These are phyloP conservation scores for Pachyrhizus erosus DNA, from an alignment of 306 rosid species.

Conservation along the genomic window DNA sequence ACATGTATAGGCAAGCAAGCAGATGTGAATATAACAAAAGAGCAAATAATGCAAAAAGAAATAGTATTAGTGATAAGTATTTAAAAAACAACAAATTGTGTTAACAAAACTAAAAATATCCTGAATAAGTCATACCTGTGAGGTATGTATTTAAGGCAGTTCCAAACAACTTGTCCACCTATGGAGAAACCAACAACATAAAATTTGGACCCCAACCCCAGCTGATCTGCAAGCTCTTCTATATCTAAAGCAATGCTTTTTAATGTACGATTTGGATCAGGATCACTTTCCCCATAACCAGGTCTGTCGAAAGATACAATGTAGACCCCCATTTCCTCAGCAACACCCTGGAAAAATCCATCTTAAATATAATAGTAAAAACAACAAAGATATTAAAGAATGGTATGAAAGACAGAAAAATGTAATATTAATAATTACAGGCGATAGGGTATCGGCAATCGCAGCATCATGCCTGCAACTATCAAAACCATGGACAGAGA, in stretches of 20 bases:
- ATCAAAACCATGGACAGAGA: constrained; percentile 64
- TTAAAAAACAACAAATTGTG: neutral
- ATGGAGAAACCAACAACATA: constrained; percentile 72
- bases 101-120: constrained; percentile 14
- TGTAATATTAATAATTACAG: constrained; percentile 49
- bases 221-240: constrained; percentile 90
- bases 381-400: neutral
- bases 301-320: constrained; percentile 81
- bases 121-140: constrained; percentile 60
- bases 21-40: neutral
- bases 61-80: neutral
- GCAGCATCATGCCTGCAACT: constrained; percentile 72
- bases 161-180: constrained; percentile 90
- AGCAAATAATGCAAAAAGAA: neutral
- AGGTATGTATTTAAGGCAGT: constrained; percentile 85
- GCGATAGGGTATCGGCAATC: constrained; percentile 56
- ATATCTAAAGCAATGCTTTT: constrained; percentile 81
- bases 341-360: constrained; percentile 58
- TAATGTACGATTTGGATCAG: constrained; percentile 73
- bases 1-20: constrained; percentile 2
- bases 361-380: constrained; percentile 32
- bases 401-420: neutral
- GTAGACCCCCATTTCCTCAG: constrained; percentile 69
- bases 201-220: constrained; percentile 78
- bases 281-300: constrained; percentile 97